Conservation (phyloP, 352 stramenopile genomes). For the Pythium pyrilobum region DNA sequence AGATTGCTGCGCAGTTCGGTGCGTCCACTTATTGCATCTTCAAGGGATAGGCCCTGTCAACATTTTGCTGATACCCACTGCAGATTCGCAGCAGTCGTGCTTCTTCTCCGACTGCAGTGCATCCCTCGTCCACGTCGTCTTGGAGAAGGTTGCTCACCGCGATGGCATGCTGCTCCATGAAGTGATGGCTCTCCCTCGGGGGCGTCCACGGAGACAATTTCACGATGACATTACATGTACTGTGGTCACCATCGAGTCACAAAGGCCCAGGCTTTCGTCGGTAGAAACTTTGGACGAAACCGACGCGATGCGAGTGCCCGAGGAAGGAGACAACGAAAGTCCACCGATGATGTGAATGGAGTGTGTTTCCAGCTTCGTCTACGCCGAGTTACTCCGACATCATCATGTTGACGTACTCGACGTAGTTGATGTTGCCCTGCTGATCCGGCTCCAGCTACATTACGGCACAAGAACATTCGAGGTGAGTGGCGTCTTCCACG, state of each 20-base stretch:
- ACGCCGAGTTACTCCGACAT: constrained; percentile 68
- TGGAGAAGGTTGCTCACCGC: constrained; percentile 66
- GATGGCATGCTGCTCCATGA: constrained; percentile 70
- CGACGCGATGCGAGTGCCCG: background rate
- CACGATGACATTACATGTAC: constrained; percentile 83
- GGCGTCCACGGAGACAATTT: constrained; percentile 42
- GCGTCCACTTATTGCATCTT: constrained; percentile 1
- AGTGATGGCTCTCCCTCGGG: constrained; percentile 46
- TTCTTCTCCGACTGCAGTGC: constrained; percentile 53
- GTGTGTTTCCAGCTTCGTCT: background rate
- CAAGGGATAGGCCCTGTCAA: too few relatives aligned
- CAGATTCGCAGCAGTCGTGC: constrained; percentile 3
- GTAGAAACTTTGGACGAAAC: constrained; percentile 11
- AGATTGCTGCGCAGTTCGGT: constrained; percentile 72
- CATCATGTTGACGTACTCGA: constrained; percentile 95
- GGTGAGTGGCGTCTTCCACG: constrained; percentile 4
- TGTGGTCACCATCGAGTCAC: constrained; percentile 48
- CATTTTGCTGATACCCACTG: background rate
- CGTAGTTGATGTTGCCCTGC: constrained; percentile 91
- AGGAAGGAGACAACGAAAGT: constrained; percentile 1
- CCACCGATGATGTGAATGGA: constrained; percentile 4
- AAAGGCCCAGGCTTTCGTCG: constrained; percentile 1
- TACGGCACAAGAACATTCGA: background rate
- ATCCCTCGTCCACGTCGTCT: constrained; percentile 58
- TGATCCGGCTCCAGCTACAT: constrained; percentile 87